phyloP scores from a whole-genome alignment of 345 rosid genomes.

The Populus pruinosa region DNA sequence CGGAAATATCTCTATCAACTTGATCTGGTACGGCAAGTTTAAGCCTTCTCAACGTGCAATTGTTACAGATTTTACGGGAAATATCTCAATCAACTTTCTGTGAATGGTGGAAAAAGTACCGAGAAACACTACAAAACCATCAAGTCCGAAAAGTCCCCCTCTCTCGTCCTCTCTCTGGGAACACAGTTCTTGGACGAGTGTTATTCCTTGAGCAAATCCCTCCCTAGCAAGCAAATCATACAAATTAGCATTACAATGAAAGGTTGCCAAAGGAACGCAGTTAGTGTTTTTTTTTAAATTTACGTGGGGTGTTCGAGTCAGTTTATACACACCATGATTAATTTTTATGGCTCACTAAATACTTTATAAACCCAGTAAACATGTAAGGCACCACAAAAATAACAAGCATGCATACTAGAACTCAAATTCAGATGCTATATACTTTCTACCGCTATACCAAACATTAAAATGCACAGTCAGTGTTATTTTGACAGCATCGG shows the following conservation, averaged over 20 bases:
- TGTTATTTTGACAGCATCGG: conserved; percentile 16
- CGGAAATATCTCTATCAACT: conserved; percentile 8
- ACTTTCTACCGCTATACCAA: no score
- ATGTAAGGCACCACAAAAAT: no score
- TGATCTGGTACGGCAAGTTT: conserved; percentile 22
- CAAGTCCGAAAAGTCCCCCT: not conserved
- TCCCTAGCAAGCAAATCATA: conserved; percentile 8
- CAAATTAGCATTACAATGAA: conserved; percentile 13
- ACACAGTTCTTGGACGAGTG: conserved; percentile 7
- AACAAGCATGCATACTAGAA: no score
- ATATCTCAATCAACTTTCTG: not conserved
- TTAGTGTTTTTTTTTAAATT: no score
- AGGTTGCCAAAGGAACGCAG: conserved; percentile 10
- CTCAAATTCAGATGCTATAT: no score
- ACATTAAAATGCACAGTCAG: no score
- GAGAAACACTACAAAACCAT: conserved; percentile 5
- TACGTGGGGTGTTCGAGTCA: no score
- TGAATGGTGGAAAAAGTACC: conserved; percentile 16
- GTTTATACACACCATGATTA: no score
- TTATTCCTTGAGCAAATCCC: conserved; percentile 12
- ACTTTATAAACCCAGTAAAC: no score
- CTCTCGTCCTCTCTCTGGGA: not conserved
- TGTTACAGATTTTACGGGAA: conserved; percentile 10
- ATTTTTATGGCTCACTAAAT: no score
- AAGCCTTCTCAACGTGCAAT: conserved; percentile 17